phyloP scores from a whole-genome alignment of 768 basidiomycete genomes.

The Paxillus rubicundulus region DNA sequence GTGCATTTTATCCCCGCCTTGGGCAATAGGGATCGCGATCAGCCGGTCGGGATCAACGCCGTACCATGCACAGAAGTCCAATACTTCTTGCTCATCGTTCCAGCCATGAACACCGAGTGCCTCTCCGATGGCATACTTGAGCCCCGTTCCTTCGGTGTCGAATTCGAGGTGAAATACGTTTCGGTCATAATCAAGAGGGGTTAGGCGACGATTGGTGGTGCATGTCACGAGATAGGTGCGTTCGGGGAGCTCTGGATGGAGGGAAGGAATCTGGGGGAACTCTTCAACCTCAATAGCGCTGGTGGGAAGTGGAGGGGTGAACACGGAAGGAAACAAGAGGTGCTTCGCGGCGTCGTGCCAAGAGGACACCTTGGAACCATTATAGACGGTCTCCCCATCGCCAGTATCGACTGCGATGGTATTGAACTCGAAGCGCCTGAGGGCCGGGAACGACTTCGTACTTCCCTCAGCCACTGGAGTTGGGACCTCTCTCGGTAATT shows the following conservation, averaged over 20 bases:
- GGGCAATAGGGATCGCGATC: constrained; percentile 75
- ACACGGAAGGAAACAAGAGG: constrained; percentile 82
- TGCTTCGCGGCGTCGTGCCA: constrained; percentile 91
- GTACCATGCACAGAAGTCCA: constrained; percentile 90
- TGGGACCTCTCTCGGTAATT: constrained; percentile 33
- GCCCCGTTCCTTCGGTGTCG: constrained; percentile 84
- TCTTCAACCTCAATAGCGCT: constrained; percentile 34
- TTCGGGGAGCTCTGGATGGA: constrained; percentile 86
- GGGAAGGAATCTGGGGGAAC: constrained; percentile 58
- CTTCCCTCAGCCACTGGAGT: constrained; percentile 20
- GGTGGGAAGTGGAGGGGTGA: constrained; percentile 47
- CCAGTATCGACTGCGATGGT: constrained; percentile 68
- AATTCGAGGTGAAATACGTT: constrained; percentile 99
- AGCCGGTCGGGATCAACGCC: constrained; percentile 78
- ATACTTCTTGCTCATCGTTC: constrained; percentile 89
- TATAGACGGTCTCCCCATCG: constrained; percentile 54
- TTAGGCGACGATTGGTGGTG: constrained; percentile 90
- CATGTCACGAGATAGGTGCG: constrained; percentile 93
- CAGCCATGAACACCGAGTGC: constrained; percentile 97
- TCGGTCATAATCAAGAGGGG: constrained; percentile 93
- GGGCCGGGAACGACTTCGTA: constrained; percentile 24
- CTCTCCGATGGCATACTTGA: constrained; percentile 95
- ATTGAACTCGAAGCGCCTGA: constrained; percentile 68
- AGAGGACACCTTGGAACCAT: constrained; percentile 58
- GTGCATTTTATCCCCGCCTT: constrained; percentile 68